These are phyloP conservation scores for Solanum arcanum DNA, from an alignment of 257 asterid species.

Conservation along the genomic window DNA sequence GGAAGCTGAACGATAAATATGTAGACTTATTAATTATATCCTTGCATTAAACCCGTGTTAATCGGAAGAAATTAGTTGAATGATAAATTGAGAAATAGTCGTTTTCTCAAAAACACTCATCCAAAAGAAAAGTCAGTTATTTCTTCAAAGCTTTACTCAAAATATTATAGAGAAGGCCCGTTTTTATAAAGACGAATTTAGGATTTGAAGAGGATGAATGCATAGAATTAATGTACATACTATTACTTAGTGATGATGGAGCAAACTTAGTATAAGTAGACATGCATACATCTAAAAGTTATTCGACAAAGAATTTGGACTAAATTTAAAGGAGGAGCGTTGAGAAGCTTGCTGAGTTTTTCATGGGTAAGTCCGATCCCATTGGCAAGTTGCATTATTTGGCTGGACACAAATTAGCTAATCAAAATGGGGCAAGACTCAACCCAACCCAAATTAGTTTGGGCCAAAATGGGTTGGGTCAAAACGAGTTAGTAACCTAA, in stretches of 20 bases:
- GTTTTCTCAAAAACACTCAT: not conserved
- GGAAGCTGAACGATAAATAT: too few relatives aligned
- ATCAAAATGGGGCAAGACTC: too few relatives aligned
- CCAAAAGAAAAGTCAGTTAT: not conserved
- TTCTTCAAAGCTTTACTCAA: not conserved
- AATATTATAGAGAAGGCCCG: not conserved
- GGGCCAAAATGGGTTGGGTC: too few relatives aligned
- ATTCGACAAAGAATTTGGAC: not conserved
- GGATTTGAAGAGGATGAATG: not conserved
- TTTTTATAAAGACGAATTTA: not conserved
- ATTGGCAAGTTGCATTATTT: not conserved
- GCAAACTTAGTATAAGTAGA: not conserved
- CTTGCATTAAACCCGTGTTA: not conserved
- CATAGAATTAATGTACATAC: not conserved
- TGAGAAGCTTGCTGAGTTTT: not conserved
- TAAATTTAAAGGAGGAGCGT: not conserved
- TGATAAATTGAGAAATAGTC: not conserved
- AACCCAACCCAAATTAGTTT: too few relatives aligned
- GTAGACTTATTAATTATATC: not conserved
- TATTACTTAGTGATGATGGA: not conserved
- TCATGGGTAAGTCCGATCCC: not conserved
- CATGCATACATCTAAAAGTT: not conserved
- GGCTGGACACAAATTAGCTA: not conserved
- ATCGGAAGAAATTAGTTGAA: not conserved
- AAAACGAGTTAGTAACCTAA: too few relatives aligned